Evolutionary conservation across 495 filamentous ascomycete species (phyloP).

Genomic region (Immersiella caudata): DNA sequence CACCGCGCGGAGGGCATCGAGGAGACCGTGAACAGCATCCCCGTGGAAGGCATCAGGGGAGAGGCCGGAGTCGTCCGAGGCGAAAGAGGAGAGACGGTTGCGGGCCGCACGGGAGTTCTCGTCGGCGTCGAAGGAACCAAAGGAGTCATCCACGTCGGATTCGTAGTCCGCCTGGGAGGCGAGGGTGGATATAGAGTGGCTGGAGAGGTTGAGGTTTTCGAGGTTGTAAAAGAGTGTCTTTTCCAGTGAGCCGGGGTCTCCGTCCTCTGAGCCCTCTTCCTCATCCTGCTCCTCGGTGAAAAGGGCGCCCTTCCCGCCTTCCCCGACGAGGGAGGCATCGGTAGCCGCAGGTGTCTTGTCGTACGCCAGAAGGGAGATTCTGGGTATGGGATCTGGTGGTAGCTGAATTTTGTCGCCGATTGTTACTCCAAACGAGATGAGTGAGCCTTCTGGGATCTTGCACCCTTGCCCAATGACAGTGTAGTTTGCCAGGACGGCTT

Average conservation of each 20-base stretch:
- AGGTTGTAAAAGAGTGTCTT: conserved; percentile 68
- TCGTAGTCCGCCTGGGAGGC: conserved; percentile 44
- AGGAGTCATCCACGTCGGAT: conserved; percentile 41
- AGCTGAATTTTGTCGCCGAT: conserved; percentile 60
- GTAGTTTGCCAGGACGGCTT: conserved; percentile 74
- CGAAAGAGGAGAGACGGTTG: conserved; percentile 54
- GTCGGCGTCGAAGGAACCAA: conserved; percentile 11
- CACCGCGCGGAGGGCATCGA: conserved; percentile 68
- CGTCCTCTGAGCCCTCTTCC: conserved; percentile 54
- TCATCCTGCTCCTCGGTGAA: conserved; percentile 48
- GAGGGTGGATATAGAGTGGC: conserved; percentile 73
- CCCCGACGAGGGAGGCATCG: conserved; percentile 61
- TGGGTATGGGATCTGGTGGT: conserved; percentile 29
- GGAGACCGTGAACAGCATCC: conserved; percentile 81
- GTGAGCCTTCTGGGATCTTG: conserved; percentile 66
- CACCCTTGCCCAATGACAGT: conserved; percentile 71
- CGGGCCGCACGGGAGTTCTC: conserved; percentile 34
- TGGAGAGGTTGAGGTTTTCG: conserved; percentile 67
- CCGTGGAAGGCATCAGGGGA: conserved; percentile 73
- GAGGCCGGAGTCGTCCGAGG: conserved; percentile 51
- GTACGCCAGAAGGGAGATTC: conserved; percentile 43
- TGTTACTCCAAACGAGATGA: conserved; percentile 78
- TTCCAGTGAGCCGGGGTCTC: conserved; percentile 43
- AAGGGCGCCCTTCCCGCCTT: conserved; percentile 54
- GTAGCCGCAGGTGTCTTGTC: conserved; percentile 46